Evolutionary conservation across 768 basidiomycete species (phyloP), one percentile per base, ranked within the genome.

Genomic region (Xerocomellus chrysenteron): DNA sequence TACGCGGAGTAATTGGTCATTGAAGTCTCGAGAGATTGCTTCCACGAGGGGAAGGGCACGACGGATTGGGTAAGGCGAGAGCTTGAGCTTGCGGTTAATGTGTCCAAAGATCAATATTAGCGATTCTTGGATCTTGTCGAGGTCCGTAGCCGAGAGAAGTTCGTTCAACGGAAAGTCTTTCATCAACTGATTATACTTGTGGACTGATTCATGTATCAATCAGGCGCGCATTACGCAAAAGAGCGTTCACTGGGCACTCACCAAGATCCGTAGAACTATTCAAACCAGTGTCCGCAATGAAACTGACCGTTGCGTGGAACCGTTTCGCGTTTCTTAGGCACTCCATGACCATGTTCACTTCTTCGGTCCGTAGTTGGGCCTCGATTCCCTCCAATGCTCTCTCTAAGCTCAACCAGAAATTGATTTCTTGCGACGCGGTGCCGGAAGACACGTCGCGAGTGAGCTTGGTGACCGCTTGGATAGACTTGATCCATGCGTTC

Each of bases 111-210:
- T 96, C 56, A 89, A 81, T 1, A 82, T 74, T 13, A 98, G 78
- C 5, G 92, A 86, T 72, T 97, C 94, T 68, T 96, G 89, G 37
- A 98, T 88, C 76, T 95, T 97, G 70, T 91, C 90, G 2, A 98
- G 83, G 71, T 98, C 97, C 3, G 97, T 97, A 1, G 97, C 94
- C 10, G 95, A 93, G 28, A 99, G 82, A 19, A 98, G 85, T 68
- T 98, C 96, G 69, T 99, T 97, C 30, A 99, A 79, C 0, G 97
- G 97, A 65, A 98, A 98, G 68, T 99, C 97, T 74, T 96, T 97
- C 97, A 99, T 98, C 54, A 98, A 80, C 59, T 92, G 88, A 67
- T 99, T 98, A 78, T 98, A 96, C 72, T 97, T 98, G 79, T 95
- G 94, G 12, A 98, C 96, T 92, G 62, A 8, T 43, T 19, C 28